Base-by-base conservation (phyloP, 2,329 filamentous ascomycete species). In the Conoideocrella luteorostrata region DNA sequence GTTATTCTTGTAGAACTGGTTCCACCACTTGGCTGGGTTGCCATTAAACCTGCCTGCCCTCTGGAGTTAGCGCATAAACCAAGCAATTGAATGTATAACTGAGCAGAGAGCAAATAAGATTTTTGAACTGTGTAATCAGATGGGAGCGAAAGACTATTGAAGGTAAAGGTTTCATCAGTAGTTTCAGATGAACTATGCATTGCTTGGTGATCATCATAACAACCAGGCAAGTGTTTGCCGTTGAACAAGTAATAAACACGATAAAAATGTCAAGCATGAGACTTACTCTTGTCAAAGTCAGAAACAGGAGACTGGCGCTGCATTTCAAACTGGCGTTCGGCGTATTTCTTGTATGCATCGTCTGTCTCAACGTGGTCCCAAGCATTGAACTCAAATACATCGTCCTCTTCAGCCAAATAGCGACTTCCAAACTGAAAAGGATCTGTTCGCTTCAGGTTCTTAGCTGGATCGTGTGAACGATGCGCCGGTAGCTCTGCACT, bases 341-440 rank as follows among this genome's bases (percentile, higher is more conserved):
- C 84, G 65, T 93, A 95, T 59, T 86, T 80, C 59, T 84, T 83
- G 74, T 95, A 97, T 32, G 82, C 76, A 55, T 88, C 81, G 68
- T 97, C 91, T 62, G 89, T 89, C 66, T 91, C 84, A 61, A 97
- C 93, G 63, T 98, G 91, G 63, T 98, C 93, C 93, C 93, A 98
- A 29, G 93, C 93, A 65, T 98, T 98, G 78, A 93, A 95, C 64
- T 94, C 86, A 68, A 91, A 98, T 57, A 95, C 87, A 62, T 97
- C 77, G 68, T 95, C 90, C 59, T 82, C 80, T 63, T 91, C 76
- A 56, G 86, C 81, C 41, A 98, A 79, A 58, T 78, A 86, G 47
- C 91, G 87, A 38, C 87, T 93, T 48, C 93, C 93, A 64, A 98
- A 98, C 66, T 94, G 85, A 66, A 97, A 98, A 15, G 93, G 93